Percentiles rank a stretch among this genome's conserved stretches.
These are phyloP conservation scores for Xylaria telfairii DNA, from an alignment of 495 filamentous ascomycete species.

Conservation along the genomic window DNA sequence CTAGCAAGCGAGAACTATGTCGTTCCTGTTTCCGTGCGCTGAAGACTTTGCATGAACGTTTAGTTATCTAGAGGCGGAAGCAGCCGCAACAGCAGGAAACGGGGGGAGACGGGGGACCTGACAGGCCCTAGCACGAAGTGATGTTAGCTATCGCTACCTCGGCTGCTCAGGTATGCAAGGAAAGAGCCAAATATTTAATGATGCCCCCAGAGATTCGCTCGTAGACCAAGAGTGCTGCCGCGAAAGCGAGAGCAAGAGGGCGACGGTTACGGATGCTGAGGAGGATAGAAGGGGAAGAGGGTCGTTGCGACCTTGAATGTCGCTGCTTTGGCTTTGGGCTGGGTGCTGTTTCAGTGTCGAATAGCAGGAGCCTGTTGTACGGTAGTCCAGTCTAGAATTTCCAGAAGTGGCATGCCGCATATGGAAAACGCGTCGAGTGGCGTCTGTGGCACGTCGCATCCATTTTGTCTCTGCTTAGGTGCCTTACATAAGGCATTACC, in stretches of 20 bases:
- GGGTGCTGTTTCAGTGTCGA: neutral
- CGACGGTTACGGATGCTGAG: neutral
- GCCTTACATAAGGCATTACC: too few species aligned
- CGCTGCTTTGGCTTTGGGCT: slow-evolving; percentile 1
- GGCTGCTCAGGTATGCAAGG: neutral
- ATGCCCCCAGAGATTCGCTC: neutral
- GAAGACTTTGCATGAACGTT: neutral
- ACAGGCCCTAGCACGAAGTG: neutral
- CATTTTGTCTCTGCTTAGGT: neutral
- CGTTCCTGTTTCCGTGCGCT: neutral
- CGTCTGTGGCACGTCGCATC: slow-evolving; percentile 15
- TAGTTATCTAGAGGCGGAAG: neutral
- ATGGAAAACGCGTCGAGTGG: slow-evolving; percentile 10
- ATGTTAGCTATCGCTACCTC: slow-evolving; percentile 2
- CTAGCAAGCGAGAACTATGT: slow-evolving; percentile 6
- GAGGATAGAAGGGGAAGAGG: neutral
- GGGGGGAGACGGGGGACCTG: neutral
- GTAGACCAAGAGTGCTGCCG: neutral
- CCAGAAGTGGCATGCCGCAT: slow-evolving; percentile 16
- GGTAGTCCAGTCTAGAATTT: neutral
- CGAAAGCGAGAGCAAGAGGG: neutral
- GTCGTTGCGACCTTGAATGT: neutral
- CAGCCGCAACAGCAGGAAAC: neutral
- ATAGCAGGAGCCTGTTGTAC: neutral
- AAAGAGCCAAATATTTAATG: too few species aligned